Percentiles rank a stretch among this genome's conserved stretches.
phyloP scores from a whole-genome alignment of 805 yeast genomes.

The Ogataea pilisensis region DNA sequence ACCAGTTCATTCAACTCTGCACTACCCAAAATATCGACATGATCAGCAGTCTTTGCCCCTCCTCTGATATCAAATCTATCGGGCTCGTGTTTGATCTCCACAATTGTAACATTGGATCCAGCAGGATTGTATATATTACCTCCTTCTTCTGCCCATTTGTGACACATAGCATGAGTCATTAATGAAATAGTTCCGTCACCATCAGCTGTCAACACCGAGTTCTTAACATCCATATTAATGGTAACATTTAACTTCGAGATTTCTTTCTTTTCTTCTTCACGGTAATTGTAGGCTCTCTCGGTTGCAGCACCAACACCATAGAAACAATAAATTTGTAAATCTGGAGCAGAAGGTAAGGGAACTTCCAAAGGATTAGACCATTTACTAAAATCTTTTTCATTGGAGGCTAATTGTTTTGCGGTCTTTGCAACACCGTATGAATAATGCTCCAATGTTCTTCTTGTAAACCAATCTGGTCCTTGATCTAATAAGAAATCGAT shows the following conservation, averaged over 20 bases:
- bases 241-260: constrained; percentile 58
- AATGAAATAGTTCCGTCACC: constrained; percentile 96
- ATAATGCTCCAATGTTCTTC: constrained; percentile 64
- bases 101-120: constrained; percentile 63
- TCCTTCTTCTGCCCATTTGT: constrained; percentile 37
- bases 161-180: constrained; percentile 85
- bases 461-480: constrained; percentile 73
- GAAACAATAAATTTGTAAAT: constrained; percentile 80
- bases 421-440: constrained; percentile 73
- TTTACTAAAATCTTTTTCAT: constrained; percentile 68
- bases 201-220: constrained; percentile 79
- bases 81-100: constrained; percentile 92
- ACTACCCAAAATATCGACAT: constrained; percentile 92
- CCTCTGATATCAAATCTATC: constrained; percentile 93
- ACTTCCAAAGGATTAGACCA: constrained; percentile 97
- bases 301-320: constrained; percentile 98
- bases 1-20: constrained; percentile 87
- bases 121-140: constrained; percentile 79
- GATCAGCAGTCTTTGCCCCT: constrained; percentile 97
- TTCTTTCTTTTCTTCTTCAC: constrained; percentile 56
- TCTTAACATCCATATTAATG: constrained; percentile 58
- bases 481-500: constrained; percentile 60
- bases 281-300: constrained; percentile 86
- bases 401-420: constrained; percentile 51
- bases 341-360: constrained; percentile 89